These are phyloP conservation scores for Massariosphaeria phaeospora DNA, from an alignment of 495 filamentous ascomycete genomes.

Conservation along the genomic window DNA sequence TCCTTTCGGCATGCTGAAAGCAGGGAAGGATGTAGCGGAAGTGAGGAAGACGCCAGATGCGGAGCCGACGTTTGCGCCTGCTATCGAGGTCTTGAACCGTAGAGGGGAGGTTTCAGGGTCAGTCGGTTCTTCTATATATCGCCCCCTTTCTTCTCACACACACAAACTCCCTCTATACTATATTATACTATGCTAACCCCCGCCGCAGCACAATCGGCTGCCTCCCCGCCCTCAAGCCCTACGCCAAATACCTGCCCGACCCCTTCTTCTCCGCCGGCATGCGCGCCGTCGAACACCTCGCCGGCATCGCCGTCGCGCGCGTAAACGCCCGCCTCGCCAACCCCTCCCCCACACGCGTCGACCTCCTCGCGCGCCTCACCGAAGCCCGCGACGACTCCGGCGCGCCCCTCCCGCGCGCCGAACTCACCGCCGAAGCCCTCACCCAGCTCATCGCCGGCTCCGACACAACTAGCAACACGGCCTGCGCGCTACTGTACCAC, in stretches of 20 bases:
- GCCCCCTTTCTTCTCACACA: neutral
- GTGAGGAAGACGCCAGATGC: conserved; percentile 52
- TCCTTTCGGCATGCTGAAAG: conserved; percentile 51
- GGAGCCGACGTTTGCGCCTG: conserved; percentile 55
- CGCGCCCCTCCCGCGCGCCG: conserved; percentile 63
- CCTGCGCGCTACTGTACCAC: conserved; percentile 80
- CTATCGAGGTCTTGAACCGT: conserved; percentile 67
- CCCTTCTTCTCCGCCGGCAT: conserved; percentile 63
- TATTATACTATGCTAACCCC: neutral
- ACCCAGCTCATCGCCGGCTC: conserved; percentile 88
- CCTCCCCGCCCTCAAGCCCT: conserved; percentile 57
- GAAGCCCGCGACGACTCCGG: conserved; percentile 81
- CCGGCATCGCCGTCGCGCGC: conserved; percentile 70
- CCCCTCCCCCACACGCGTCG: conserved; percentile 62
- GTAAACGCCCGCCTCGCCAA: conserved; percentile 68
- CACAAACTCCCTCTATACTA: neutral
- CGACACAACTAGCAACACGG: conserved; percentile 86
- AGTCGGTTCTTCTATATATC: conserved; percentile 1
- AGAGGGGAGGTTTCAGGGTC: conserved; percentile 61
- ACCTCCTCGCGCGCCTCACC: conserved; percentile 78
- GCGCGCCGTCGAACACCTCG: conserved; percentile 59
- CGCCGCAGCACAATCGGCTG: conserved; percentile 51
- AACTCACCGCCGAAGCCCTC: conserved; percentile 81
- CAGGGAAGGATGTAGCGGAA: conserved; percentile 59
- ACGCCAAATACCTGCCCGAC: conserved; percentile 61